Conservation (phyloP, 1,284 basidiomycete species). For the Phenoliferia sp. region DNA sequence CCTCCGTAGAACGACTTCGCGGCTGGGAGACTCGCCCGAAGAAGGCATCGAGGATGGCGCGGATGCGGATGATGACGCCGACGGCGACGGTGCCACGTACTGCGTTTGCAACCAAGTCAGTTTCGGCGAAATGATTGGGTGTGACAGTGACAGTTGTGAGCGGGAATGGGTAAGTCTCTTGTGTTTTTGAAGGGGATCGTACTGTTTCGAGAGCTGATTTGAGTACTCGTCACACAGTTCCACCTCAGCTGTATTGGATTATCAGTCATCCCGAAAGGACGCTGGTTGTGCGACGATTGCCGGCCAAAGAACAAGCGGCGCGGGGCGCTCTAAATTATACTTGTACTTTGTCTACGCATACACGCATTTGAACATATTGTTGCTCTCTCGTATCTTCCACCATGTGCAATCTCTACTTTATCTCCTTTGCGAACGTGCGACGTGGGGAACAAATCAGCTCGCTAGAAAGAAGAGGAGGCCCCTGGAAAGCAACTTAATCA, state of each 20-base stretch:
- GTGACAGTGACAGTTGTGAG: conserved; percentile 82
- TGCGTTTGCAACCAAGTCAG: conserved; percentile 83
- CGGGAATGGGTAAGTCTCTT: conserved; percentile 77
- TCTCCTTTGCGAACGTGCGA: no score
- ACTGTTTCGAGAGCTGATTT: not conserved
- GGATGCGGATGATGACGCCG: conserved; percentile 42
- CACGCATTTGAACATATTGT: no score
- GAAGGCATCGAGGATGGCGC: conserved; percentile 7
- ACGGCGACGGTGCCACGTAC: conserved; percentile 65
- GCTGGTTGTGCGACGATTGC: conserved; percentile 76
- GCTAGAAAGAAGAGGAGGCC: no score
- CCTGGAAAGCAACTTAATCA: no score
- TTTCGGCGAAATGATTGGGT: conserved; percentile 96
- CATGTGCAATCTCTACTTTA: no score
- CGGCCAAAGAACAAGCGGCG: no score
- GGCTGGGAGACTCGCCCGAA: not conserved
- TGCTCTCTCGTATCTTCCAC: no score
- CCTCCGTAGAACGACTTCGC: not conserved
- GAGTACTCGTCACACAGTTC: conserved; percentile 55
- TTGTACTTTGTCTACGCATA: no score
- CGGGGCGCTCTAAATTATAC: no score
- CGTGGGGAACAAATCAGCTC: no score
- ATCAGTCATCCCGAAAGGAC: conserved; percentile 62
- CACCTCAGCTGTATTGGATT: conserved; percentile 76
- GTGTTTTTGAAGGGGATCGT: not conserved